A percentile compares a stretch with the other conserved stretches of the same genome.
These are phyloP conservation scores for Albophoma yamanashiensis DNA, from an alignment of 2,329 filamentous ascomycete species.

Conservation along the genomic window DNA sequence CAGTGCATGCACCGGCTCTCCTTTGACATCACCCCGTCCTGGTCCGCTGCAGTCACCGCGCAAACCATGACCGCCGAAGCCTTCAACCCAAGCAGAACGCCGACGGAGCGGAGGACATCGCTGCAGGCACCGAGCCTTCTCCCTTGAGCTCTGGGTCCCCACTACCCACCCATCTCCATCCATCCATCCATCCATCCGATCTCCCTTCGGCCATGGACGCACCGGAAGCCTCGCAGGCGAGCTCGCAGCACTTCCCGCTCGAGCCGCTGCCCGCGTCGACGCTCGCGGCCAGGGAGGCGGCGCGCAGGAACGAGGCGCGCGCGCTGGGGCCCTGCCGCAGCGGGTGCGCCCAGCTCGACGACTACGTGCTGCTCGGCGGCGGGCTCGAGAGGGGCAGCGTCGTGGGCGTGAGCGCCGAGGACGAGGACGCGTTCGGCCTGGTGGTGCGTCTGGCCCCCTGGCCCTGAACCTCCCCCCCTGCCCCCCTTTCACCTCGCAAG, in stretches of 20 bases:
- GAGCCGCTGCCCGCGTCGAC: conserved; percentile 33
- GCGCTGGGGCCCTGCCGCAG: conserved; percentile 22
- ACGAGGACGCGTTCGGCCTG: conserved; percentile 34
- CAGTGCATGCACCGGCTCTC: neutral
- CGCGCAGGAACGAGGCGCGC: conserved; percentile 19
- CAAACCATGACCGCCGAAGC: neutral
- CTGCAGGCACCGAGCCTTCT: neutral
- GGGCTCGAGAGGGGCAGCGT: conserved; percentile 40
- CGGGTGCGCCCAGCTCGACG: conserved; percentile 39
- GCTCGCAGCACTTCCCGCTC: conserved; percentile 18
- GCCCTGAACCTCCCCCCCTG: no score
- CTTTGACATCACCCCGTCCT: neutral
- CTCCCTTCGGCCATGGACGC: neutral
- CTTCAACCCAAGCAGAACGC: neutral
- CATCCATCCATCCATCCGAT: no score
- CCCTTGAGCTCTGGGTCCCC: neutral
- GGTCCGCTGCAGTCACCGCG: neutral
- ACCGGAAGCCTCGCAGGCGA: neutral
- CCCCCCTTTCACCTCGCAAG: no score
- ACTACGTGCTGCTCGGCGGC: conserved; percentile 31
- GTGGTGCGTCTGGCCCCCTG: conserved; percentile 29
- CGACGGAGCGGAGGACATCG: neutral
- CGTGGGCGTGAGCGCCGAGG: conserved; percentile 43
- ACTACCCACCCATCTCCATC: no score
- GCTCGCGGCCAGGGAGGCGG: conserved; percentile 27